phyloP scores from a whole-genome alignment of 768 basidiomycete species.

The Phlebiopsis gigantea region DNA sequence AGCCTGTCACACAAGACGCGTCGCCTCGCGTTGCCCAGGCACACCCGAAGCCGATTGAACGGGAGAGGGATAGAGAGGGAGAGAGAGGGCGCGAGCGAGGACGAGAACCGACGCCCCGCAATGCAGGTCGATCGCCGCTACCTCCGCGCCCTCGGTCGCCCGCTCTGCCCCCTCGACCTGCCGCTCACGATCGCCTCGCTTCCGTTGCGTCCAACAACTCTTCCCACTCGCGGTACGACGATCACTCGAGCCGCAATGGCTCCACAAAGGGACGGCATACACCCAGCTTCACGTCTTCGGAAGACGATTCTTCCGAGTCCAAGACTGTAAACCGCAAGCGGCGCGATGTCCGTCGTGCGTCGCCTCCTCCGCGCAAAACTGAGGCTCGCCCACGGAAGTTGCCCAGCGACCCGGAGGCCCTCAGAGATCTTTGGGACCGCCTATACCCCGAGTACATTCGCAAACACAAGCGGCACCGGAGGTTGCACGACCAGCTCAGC shows the following conservation, averaged over 20 bases:
- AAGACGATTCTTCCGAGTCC: slow-evolving; percentile 47
- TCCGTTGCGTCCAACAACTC: slow-evolving; percentile 2
- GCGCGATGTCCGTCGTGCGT: not conserved
- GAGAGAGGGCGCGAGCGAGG: not conserved
- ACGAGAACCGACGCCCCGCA: slow-evolving; percentile 8
- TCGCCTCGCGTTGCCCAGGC: slow-evolving; percentile 6
- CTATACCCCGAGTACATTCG: slow-evolving; percentile 4
- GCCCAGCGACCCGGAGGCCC: slow-evolving; percentile 7
- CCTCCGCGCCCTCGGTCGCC: slow-evolving; percentile 6
- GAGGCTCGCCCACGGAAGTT: slow-evolving; percentile 7
- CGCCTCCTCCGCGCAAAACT: not conserved
- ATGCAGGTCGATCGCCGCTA: slow-evolving; percentile 20
- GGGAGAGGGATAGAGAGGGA: not conserved
- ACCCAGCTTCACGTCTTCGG: slow-evolving; percentile 64
- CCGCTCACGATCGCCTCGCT: slow-evolving; percentile 5
- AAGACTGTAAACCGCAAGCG: slow-evolving; percentile 28
- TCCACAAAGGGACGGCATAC: slow-evolving; percentile 29
- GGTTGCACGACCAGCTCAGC: not conserved
- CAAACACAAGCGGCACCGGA: not conserved
- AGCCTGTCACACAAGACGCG: slow-evolving; percentile 26
- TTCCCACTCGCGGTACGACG: slow-evolving; percentile 2
- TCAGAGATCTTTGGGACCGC: not conserved
- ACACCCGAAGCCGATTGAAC: not conserved
- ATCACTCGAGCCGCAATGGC: slow-evolving; percentile 6
- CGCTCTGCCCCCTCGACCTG: slow-evolving; percentile 8